These are phyloP conservation scores for Diaporthe humulicola DNA, from an alignment of 2,329 filamentous ascomycete species.

Conservation along the genomic window DNA sequence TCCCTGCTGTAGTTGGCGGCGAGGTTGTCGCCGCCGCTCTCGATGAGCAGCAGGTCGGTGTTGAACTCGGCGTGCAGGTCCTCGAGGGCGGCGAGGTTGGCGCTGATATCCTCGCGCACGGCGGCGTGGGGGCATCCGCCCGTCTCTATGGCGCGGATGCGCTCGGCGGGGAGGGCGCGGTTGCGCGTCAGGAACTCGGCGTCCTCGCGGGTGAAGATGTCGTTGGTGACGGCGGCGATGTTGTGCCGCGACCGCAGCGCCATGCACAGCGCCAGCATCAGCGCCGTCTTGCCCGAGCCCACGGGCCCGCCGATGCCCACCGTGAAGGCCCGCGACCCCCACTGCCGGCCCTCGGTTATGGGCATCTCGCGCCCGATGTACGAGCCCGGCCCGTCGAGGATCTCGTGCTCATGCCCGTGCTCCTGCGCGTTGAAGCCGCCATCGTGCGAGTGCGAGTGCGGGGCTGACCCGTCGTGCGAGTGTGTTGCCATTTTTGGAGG, in stretches of 20 bases:
- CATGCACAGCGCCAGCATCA: constrained; percentile 94
- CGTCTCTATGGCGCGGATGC: constrained; percentile 97
- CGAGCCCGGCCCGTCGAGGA: constrained; percentile 92
- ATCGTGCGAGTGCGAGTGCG: constrained; percentile 64
- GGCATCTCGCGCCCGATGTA: constrained; percentile 94
- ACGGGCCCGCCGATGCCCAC: constrained; percentile 99
- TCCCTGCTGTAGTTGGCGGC: constrained; percentile 97
- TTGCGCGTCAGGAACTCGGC: constrained; percentile 95
- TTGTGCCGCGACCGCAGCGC: constrained; percentile 84
- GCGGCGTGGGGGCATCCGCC: constrained; percentile 97
- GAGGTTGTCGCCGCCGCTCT: constrained; percentile 95
- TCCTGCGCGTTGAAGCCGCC: constrained; percentile 68
- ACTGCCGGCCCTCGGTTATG: constrained; percentile 88
- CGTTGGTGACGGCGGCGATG: constrained; percentile 96
- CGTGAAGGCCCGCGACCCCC: constrained; percentile 91
- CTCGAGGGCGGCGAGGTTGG: constrained; percentile 93
- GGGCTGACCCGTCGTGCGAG: constrained; percentile 67
- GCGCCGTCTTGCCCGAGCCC: constrained; percentile 95
- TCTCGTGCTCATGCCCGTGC: constrained; percentile 96
- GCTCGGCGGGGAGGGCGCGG: constrained; percentile 82
- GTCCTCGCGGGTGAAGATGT: constrained; percentile 99
- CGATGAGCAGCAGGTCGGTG: constrained; percentile 90
- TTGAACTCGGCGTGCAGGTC: constrained; percentile 85
- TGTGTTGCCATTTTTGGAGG: constrained; percentile 51
- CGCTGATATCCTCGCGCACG: constrained; percentile 95